phyloP scores from a whole-genome alignment of 306 rosid species.

The Spatholobus suberectus region DNA sequence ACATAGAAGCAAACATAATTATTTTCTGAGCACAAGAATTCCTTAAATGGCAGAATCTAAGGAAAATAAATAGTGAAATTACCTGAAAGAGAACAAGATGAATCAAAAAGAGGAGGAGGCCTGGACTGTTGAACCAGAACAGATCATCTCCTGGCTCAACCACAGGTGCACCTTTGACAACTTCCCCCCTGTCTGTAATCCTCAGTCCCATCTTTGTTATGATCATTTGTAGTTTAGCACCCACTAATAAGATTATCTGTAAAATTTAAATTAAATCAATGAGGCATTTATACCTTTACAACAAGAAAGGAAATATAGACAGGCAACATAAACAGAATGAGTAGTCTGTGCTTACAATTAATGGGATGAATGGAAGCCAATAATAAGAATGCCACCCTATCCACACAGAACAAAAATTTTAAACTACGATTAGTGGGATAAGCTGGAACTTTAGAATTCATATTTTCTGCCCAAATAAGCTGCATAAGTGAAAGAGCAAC shows the following conservation, averaged over 20 bases:
- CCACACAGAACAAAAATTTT: not conserved
- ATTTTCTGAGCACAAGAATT: not conserved
- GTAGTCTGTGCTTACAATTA: conserved; percentile 63
- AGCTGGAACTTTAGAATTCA: not conserved
- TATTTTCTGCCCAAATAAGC: not conserved
- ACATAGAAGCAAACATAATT: conserved; percentile 23
- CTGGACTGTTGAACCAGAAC: conserved; percentile 82
- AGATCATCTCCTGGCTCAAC: conserved; percentile 78
- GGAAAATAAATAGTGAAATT: not conserved
- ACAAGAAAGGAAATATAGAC: not conserved
- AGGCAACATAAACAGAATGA: not conserved
- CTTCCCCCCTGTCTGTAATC: conserved; percentile 71
- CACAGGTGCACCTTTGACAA: conserved; percentile 76
- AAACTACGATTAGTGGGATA: not conserved
- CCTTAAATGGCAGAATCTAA: not conserved
- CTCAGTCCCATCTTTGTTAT: conserved; percentile 76
- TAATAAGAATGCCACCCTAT: conserved; percentile 75
- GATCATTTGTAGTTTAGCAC: conserved; percentile 75
- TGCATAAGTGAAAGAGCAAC: not conserved
- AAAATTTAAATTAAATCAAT: conserved; percentile 6
- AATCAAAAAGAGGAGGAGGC: conserved; percentile 64
- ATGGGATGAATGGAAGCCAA: conserved; percentile 85
- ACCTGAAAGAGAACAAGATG: conserved; percentile 88
- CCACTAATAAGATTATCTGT: conserved; percentile 77
- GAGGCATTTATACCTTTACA: not conserved